Base-by-base conservation (phyloP, 768 basidiomycete genomes). In the Naganishia vaughanmartiniae region DNA sequence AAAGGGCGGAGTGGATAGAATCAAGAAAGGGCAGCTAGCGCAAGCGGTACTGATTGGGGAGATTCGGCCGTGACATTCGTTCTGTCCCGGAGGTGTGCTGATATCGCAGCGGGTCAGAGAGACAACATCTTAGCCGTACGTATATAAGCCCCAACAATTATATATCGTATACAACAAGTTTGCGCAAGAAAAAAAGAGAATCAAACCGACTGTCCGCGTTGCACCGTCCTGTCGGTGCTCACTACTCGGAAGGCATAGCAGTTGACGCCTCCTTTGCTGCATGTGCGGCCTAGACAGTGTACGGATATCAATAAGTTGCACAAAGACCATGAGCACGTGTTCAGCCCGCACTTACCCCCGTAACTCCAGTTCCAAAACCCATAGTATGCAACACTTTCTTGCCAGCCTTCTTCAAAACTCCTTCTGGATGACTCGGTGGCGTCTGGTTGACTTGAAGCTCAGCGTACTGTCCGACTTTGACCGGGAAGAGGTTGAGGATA, bases 11-110 rank as follows among this genome's bases (percentile, higher is more conserved):
- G 67, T 74, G 74, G 10, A 81, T 80, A 14, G 79, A 79, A n/a
- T 90, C 55, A 83, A 85, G 54, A 81, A 77, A 5, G 90, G 89
- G n/a, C 84, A 86, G 39, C 81, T 80, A 70, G 88, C 84, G 0
- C 82, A 87, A 11, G 87, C 88, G 7, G 82, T 92, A 4, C 70
- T 92, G 14, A 87, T 92, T 66, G 89, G 89, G 12, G 90, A 91
- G 82, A 71, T 81, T 30, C 45, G 54, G 70, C 15, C 45, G 30
- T 54, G 36, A 56, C 48, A 33, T 15, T 15, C 15, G n/a, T 24
- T n/a, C n/a, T 51, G 48, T 14, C 24, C 46, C 17, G 21, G 4
- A 24, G 12, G 51, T 54, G 65, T 55, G 33, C 21, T 2, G 54
- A 31, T 15, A 28, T 11, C 21, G 19, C 7, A 17, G 15, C 30